phyloP scores from a whole-genome alignment of 805 yeast species.

The Naumovozyma baii region DNA sequence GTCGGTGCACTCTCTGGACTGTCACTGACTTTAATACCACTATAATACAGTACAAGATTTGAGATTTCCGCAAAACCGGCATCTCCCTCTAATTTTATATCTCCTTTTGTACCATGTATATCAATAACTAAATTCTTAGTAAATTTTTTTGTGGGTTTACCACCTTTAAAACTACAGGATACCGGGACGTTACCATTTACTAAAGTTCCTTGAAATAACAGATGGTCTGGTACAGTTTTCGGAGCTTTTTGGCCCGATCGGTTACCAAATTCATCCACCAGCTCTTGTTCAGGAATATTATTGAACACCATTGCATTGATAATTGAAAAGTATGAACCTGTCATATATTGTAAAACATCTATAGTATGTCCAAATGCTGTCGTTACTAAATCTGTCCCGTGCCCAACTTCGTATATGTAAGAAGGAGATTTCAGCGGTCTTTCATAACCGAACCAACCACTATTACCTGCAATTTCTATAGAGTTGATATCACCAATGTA shows the following conservation, averaged over 20 bases:
- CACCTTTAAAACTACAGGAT: constrained; percentile 17
- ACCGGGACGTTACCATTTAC: constrained; percentile 14
- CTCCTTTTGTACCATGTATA: constrained; percentile 19
- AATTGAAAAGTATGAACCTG: constrained; percentile 12
- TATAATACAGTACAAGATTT: constrained; percentile 15
- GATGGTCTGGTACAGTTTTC: constrained; percentile 17
- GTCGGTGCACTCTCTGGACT: neutral
- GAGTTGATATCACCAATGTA: constrained; percentile 17
- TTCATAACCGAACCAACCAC: constrained; percentile 18
- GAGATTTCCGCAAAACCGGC: constrained; percentile 19
- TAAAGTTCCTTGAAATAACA: constrained; percentile 15
- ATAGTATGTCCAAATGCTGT: constrained; percentile 18
- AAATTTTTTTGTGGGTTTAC: constrained; percentile 16
- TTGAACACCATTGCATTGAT: constrained; percentile 14
- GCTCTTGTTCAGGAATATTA: constrained; percentile 12
- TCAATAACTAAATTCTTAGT: constrained; percentile 18
- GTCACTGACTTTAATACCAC: constrained; percentile 10
- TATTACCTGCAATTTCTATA: constrained; percentile 15
- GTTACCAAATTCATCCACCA: constrained; percentile 12
- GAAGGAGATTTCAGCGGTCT: constrained; percentile 12
- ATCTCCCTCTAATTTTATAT: constrained; percentile 17
- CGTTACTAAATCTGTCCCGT: constrained; percentile 12
- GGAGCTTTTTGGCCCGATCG: constrained; percentile 5
- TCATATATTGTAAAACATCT: constrained; percentile 15
- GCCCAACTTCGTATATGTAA: constrained; percentile 11